These are phyloP conservation scores for Glycyrrhiza uralensis DNA, from an alignment of 306 rosid species.

Conservation along the genomic window DNA sequence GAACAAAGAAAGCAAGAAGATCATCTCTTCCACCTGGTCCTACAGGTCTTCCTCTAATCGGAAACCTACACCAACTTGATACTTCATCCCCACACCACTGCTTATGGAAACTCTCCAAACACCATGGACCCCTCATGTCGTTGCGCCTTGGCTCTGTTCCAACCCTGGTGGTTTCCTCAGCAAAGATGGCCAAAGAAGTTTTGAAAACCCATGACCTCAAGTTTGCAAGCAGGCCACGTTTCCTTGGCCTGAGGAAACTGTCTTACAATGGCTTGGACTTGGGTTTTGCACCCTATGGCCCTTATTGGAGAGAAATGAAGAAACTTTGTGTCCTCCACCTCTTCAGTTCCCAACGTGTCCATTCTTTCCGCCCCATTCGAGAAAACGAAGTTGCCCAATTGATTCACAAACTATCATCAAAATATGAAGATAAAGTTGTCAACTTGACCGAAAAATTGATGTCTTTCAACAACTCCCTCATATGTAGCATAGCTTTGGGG, in stretches of 20 bases:
- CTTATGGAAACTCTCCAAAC: conserved; percentile 32
- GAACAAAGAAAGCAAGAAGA: not conserved
- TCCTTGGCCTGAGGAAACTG: not conserved
- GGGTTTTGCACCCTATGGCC: conserved; percentile 37
- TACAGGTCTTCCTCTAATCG: conserved; percentile 45
- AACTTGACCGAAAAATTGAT: conserved; percentile 23
- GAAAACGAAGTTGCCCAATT: conserved; percentile 26
- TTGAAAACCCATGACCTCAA: conserved; percentile 38
- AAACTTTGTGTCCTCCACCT: conserved; percentile 39
- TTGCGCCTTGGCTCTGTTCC: conserved; percentile 26
- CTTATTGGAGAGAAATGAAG: conserved; percentile 43
- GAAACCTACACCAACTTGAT: conserved; percentile 47
- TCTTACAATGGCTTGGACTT: conserved; percentile 43
- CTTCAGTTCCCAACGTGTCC: conserved; percentile 29
- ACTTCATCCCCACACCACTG: conserved; percentile 16
- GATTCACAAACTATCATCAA: conserved; percentile 8
- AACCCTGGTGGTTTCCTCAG: conserved; percentile 24
- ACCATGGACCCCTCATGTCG: conserved; percentile 46
- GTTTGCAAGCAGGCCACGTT: conserved; percentile 36
- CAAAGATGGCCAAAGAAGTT: conserved; percentile 18
- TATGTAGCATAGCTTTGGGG: conserved; percentile 46
- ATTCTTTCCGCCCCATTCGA: conserved; percentile 22
- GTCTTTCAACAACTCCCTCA: conserved; percentile 12
- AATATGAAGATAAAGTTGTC: not conserved
- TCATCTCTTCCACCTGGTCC: conserved; percentile 43